A percentile compares a stretch with the other conserved stretches of the same genome.
Conservation (phyloP, 345 rosid genomes). For the Syzygium grande region DNA sequence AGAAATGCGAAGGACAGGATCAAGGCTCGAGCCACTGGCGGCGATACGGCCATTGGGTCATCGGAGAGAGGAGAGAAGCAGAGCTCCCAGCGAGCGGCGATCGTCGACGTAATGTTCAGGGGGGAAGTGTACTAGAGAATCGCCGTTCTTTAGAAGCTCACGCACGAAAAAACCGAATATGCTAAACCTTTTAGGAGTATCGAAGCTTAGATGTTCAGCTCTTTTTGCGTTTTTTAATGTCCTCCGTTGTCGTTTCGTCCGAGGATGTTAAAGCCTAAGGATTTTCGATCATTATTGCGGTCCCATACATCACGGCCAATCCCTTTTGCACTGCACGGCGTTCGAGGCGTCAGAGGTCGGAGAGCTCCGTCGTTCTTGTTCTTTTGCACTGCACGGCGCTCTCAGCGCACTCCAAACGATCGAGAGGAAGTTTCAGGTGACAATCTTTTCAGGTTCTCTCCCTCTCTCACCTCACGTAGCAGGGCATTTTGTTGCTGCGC, state of each 20-base stretch:
- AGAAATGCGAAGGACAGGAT: not conserved
- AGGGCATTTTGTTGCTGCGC: not conserved
- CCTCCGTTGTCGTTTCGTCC: not conserved
- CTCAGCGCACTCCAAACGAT: not conserved
- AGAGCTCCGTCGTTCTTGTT: not conserved
- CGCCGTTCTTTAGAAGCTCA: not conserved
- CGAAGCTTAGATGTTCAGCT: not conserved
- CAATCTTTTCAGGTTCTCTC: not conserved
- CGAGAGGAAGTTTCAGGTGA: not conserved
- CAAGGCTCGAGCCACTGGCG: not conserved
- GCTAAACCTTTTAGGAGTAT: not conserved
- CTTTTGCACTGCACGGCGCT: not conserved
- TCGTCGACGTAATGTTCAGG: too few relatives aligned
- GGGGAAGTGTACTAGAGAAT: not conserved
- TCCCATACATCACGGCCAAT: too few relatives aligned
- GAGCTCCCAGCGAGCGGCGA: not conserved
- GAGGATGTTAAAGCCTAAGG: not conserved
- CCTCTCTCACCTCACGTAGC: not conserved
- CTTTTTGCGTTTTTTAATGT: not conserved
- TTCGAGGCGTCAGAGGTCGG: not conserved
- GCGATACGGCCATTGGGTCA: not conserved
- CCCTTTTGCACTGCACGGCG: too few relatives aligned
- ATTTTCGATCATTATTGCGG: not conserved
- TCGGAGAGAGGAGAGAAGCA: not conserved
- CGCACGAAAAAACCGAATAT: not conserved